phyloP scores from a whole-genome alignment of 768 basidiomycete genomes.

The Boletus sp. region DNA sequence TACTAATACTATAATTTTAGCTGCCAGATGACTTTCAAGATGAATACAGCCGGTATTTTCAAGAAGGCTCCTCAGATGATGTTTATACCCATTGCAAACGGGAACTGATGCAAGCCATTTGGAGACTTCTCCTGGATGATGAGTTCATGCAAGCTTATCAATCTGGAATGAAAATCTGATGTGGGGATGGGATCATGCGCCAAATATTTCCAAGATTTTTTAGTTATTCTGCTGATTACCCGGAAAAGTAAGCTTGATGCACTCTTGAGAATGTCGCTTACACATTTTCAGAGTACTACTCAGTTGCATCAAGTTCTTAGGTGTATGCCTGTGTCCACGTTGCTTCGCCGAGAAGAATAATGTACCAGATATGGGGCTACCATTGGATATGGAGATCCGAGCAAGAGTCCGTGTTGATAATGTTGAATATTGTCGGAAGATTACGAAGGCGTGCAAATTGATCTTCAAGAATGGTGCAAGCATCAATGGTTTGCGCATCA shows the following conservation, averaged over 20 bases:
- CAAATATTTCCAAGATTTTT: too few species aligned
- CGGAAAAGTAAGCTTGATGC: too few species aligned
- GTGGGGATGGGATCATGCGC: too few species aligned
- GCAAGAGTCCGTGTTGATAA: neutral
- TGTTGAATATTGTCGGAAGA: neutral
- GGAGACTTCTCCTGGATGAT: constrained; percentile 13
- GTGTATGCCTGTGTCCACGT: neutral
- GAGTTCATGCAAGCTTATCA: constrained; percentile 5
- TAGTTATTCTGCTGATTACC: too few species aligned
- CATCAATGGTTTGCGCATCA: neutral
- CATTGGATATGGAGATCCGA: neutral
- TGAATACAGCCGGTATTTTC: neutral
- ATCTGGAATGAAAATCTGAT: too few species aligned
- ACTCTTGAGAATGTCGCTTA: neutral
- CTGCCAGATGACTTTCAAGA: constrained; percentile 8
- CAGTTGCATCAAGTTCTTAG: constrained; percentile 10
- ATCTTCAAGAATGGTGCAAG: constrained; percentile 8
- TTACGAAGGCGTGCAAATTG: neutral
- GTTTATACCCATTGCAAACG: constrained; percentile 16
- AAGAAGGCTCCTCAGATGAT: neutral
- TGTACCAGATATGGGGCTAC: neutral
- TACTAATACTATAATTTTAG: too few species aligned
- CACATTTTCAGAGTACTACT: too few species aligned
- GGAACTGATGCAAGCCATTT: constrained; percentile 21
- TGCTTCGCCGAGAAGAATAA: neutral